A percentile compares a stretch with the other conserved stretches of the same genome.
Evolutionary conservation across 805 yeast genomes (phyloP).

Genomic region (Kodamaea lidongshanica): DNA sequence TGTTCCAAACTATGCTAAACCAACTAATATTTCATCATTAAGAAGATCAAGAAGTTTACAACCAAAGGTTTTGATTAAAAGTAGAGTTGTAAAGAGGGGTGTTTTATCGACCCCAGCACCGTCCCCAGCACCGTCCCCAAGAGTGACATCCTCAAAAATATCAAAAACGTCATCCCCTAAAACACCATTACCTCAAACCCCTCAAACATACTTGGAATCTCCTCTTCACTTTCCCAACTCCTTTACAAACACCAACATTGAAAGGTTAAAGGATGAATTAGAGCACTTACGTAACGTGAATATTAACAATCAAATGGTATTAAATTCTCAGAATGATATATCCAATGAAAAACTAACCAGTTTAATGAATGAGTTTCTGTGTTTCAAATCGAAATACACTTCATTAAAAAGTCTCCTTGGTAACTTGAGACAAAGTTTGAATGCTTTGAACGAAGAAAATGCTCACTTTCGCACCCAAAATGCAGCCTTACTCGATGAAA

Average conservation of each 20-base stretch:
- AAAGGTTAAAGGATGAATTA: slow-evolving; percentile 10
- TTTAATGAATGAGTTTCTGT: slow-evolving; percentile 9
- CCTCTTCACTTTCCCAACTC: slow-evolving; percentile 1
- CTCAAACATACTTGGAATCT: not conserved
- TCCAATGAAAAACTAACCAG: slow-evolving; percentile 8
- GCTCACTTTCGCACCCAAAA: too few relatives aligned
- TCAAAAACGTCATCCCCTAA: too few relatives aligned
- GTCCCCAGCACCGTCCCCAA: slow-evolving; percentile 1
- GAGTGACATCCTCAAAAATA: too few relatives aligned
- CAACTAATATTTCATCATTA: slow-evolving; percentile 23
- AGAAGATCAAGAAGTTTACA: slow-evolving; percentile 7
- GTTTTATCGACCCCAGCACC: slow-evolving; percentile 5
- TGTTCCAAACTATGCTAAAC: slow-evolving; percentile 26
- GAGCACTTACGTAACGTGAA: slow-evolving; percentile 7
- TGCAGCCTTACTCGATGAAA: too few relatives aligned
- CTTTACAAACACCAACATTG: slow-evolving; percentile 10
- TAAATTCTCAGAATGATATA: slow-evolving; percentile 4
- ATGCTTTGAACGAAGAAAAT: slow-evolving; percentile 7
- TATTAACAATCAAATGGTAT: slow-evolving; percentile 2
- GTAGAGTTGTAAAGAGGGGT: too few relatives aligned
- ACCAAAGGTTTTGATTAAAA: slow-evolving; percentile 9
- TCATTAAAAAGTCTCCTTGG: slow-evolving; percentile 5
- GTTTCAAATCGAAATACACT: slow-evolving; percentile 9
- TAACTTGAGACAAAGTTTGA: slow-evolving; percentile 3
- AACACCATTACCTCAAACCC: too few relatives aligned